Evolutionary conservation across 2,329 filamentous ascomycete species (phyloP).

Genomic region (Chaetomium sp.): DNA sequence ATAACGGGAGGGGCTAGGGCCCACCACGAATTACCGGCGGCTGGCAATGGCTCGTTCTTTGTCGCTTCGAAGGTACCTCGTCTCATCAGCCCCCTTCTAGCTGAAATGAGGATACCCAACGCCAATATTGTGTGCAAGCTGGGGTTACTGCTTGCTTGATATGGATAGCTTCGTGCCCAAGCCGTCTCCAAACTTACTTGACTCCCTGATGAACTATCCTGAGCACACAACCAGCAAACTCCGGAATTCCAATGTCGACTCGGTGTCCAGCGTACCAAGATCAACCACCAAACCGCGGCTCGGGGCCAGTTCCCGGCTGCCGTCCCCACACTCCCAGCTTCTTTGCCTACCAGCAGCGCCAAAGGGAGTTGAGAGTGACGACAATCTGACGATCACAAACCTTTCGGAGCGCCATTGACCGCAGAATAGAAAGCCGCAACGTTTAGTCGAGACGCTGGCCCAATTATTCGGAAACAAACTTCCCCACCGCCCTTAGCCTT

Average conservation of each 20-base stretch:
- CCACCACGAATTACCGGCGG: slow-evolving; percentile 18
- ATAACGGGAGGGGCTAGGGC: slow-evolving; percentile 15
- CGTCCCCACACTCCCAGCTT: slow-evolving; percentile 14
- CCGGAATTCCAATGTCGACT: neutral
- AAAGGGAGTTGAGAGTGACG: slow-evolving; percentile 20
- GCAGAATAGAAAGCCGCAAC: neutral
- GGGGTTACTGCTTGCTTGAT: neutral
- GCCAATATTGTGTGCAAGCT: slow-evolving; percentile 12
- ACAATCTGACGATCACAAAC: slow-evolving; percentile 22
- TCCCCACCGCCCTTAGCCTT: slow-evolving; percentile 16
- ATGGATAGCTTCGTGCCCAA: slow-evolving; percentile 8
- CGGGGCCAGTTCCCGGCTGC: slow-evolving; percentile 12
- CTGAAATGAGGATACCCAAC: slow-evolving; percentile 24
- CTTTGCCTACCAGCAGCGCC: neutral
- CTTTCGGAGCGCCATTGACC: slow-evolving; percentile 1
- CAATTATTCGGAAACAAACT: slow-evolving; percentile 15
- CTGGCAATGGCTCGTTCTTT: slow-evolving; percentile 3
- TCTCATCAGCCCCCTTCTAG: slow-evolving; percentile 11
- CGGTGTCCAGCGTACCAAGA: slow-evolving; percentile 5
- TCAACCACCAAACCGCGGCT: slow-evolving; percentile 4
- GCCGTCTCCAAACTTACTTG: neutral
- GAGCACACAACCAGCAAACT: neutral
- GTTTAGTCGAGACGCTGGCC: neutral
- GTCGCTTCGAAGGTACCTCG: slow-evolving; percentile 3
- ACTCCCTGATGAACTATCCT: neutral